Conservation (phyloP, 495 filamentous ascomycete genomes). For the Aspergillus asperescens region DNA sequence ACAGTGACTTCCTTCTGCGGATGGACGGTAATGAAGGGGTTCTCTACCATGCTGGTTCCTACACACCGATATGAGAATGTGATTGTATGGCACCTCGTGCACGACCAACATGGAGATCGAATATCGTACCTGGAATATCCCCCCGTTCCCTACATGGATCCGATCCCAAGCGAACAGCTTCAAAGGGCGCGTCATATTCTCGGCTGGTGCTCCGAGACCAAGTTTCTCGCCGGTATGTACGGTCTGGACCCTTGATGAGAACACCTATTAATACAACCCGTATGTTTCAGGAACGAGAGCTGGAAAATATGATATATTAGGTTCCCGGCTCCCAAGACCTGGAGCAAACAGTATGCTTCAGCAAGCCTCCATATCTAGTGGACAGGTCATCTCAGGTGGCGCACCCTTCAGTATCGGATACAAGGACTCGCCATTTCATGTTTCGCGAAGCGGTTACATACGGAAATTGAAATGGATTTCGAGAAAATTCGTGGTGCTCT, state of each 20-base stretch:
- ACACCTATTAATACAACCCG: background rate
- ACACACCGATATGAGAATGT: background rate
- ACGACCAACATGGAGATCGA: constrained; percentile 4
- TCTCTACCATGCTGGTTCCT: constrained; percentile 10
- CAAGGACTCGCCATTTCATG: constrained; percentile 6
- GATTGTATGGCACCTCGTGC: constrained; percentile 16
- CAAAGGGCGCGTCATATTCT: constrained; percentile 11
- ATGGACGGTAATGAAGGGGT: constrained; percentile 11
- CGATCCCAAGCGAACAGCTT: background rate
- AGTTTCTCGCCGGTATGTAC: constrained; percentile 13
- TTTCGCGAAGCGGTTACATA: constrained; percentile 1
- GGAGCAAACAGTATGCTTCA: background rate
- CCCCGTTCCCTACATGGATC: background rate
- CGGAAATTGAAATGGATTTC: constrained; percentile 21
- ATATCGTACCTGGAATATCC: constrained; percentile 12
- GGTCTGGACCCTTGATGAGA: background rate
- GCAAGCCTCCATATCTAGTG: background rate
- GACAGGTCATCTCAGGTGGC: constrained; percentile 7
- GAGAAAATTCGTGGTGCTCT: constrained; percentile 26
- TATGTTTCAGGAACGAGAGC: background rate
- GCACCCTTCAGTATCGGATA: background rate
- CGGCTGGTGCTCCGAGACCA: constrained; percentile 14
- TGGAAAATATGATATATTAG: background rate
- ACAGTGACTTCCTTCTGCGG: constrained; percentile 2
- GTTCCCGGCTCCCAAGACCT: background rate